A percentile compares a stretch with the other conserved stretches of the same genome.
phyloP scores from a whole-genome alignment of 1,139 yeast genomes.

The Scheffersomyces illinoinensis region DNA sequence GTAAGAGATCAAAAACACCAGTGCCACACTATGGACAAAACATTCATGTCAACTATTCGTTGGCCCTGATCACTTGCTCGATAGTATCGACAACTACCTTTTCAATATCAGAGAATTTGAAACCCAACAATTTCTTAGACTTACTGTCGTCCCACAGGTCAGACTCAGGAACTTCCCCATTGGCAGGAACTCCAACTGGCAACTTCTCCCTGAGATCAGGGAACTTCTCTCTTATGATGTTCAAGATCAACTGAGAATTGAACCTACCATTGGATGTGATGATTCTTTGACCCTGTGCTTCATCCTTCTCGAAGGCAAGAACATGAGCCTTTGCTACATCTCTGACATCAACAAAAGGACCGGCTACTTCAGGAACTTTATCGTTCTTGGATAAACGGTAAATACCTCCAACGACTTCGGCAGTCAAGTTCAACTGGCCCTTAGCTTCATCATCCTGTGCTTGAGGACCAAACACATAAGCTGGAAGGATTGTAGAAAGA shows the following conservation, averaged over 20 bases:
- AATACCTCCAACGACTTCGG: constrained; percentile 29
- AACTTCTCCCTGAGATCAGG: constrained; percentile 25
- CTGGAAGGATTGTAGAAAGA: constrained; percentile 30
- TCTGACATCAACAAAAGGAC: constrained; percentile 14
- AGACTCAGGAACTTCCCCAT: constrained; percentile 15
- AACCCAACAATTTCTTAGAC: constrained; percentile 35
- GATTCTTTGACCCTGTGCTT: constrained; percentile 10
- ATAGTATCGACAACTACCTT: constrained; percentile 44
- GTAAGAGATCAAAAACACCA: too few relatives aligned
- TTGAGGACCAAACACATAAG: constrained; percentile 45
- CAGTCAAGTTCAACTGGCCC: constrained; percentile 32
- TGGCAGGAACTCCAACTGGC: constrained; percentile 31
- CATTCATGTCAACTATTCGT: not conserved
- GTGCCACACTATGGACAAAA: not conserved
- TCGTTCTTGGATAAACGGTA: constrained; percentile 16
- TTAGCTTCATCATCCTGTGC: constrained; percentile 22
- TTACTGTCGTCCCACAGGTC: constrained; percentile 17
- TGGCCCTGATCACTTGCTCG: constrained; percentile 23
- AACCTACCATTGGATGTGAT: constrained; percentile 18
- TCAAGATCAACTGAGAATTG: constrained; percentile 18
- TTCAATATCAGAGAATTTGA: constrained; percentile 36
- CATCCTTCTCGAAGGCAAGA: constrained; percentile 11
- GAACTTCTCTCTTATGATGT: constrained; percentile 19
- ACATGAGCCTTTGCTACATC: constrained; percentile 16
- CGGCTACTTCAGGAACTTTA: constrained; percentile 11